Base-by-base conservation (phyloP, 202 grass and related monocot species). In the Cymbopogon flexuosus region DNA sequence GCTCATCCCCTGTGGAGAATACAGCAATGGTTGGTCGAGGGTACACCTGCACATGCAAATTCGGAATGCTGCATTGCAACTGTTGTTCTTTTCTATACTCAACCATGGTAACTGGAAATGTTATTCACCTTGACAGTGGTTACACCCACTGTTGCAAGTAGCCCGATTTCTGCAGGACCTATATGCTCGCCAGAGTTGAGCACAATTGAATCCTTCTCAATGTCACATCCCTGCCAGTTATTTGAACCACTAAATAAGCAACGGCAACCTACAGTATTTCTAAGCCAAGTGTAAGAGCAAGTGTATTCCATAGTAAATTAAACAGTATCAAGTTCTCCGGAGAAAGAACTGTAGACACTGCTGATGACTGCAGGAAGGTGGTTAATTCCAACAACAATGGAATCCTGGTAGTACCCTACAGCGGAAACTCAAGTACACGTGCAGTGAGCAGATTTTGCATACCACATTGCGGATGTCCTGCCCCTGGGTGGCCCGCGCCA, bases 1-100 rank as follows among this genome's bases (percentile, higher is more conserved):
- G 63, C 24, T 98, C 95, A 68, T 98, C 90, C 80, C 95, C 95
- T 14, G 92, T 98, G 73, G 95, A 98, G 89, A 95, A 88, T 42
- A 95, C 77, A 46, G 88, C 88, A 45, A 98, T 51, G 23, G 88
- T 93, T 45, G 95, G 92, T 62, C 84, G 84, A 72, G 66, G 92
- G 65, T 93, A 86, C 7, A 90, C 95, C 95, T 98, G 84, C 56
- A 46, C 31, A 77, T 67, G 37, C 46, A 75, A 86, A 74, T 3
- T 3, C 56, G 35, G 54, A 77, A 84, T 73, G 68, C 16, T 18
- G 4, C 19, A 47, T 80, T 46, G 21, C 15, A 59, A 11, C 12
- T n/a, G 39, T 42, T 39, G 29, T 65, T 65, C 14, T 60, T n/a
- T 76, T 68, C n/a, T 46, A 41, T 11, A 63, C 8, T 46, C 10